phyloP scores from a whole-genome alignment of 2,329 filamentous ascomycete genomes.

The Lecanoromycetidae sp. region DNA sequence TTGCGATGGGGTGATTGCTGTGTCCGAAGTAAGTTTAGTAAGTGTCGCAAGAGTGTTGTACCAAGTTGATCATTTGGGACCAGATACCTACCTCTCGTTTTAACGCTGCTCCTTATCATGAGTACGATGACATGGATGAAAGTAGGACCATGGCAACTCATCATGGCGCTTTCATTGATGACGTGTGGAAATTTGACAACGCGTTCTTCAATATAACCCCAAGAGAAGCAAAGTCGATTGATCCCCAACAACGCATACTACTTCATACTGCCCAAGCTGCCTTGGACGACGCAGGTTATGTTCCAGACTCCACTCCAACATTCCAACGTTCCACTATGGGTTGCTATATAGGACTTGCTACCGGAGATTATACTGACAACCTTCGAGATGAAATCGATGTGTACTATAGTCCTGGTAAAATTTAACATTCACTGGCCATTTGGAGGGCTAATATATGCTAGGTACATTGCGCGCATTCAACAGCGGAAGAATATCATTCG shows the following conservation, averaged over 20 bases:
- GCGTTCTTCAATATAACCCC: slow-evolving; percentile 11
- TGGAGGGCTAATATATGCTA: neutral
- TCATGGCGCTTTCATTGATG: slow-evolving; percentile 4
- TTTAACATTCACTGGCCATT: neutral
- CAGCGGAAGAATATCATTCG: slow-evolving; percentile 20
- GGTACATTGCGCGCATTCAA: slow-evolving; percentile 22
- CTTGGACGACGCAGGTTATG: slow-evolving; percentile 12
- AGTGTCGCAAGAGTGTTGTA: neutral
- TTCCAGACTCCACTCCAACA: slow-evolving; percentile 2
- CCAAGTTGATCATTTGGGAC: neutral
- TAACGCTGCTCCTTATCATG: neutral
- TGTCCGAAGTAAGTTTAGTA: neutral
- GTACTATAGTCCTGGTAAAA: slow-evolving; percentile 9
- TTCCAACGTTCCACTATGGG: slow-evolving; percentile 2
- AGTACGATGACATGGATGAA: neutral
- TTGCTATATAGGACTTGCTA: slow-evolving; percentile 7
- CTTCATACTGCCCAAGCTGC: slow-evolving; percentile 4
- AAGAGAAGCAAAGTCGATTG: slow-evolving; percentile 11
- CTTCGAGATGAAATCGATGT: slow-evolving; percentile 11
- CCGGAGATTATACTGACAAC: slow-evolving; percentile 9
- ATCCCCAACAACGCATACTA: slow-evolving; percentile 12
- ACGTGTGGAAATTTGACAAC: slow-evolving; percentile 10
- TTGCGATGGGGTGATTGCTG: neutral
- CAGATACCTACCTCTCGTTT: slow-evolving; percentile 2
- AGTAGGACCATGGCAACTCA: neutral